Evolutionary conservation across 768 basidiomycete species (phyloP).

Genomic region (Russula emetica): DNA sequence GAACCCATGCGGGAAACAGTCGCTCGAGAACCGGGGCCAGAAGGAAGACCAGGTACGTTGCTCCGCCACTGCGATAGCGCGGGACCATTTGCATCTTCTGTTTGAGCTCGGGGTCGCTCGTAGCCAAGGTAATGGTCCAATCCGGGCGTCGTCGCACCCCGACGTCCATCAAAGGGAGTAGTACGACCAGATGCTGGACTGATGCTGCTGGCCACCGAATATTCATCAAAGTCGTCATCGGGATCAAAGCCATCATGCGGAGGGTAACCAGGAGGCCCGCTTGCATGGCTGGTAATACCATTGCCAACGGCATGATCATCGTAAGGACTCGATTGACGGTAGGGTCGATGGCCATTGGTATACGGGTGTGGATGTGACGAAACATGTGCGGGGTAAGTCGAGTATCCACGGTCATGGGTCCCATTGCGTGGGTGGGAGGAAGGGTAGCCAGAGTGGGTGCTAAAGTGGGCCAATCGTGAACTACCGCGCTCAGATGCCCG

Average conservation of each 20-base stretch:
- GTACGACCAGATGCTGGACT: slow-evolving; percentile 60
- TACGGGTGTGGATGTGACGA: slow-evolving; percentile 30
- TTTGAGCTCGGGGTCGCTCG: slow-evolving; percentile 28
- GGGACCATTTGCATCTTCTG: slow-evolving; percentile 28
- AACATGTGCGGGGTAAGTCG: slow-evolving; percentile 29
- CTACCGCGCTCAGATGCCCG: slow-evolving; percentile 62
- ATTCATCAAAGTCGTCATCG: slow-evolving; percentile 77
- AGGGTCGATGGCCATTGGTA: slow-evolving; percentile 28
- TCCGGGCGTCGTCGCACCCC: slow-evolving; percentile 33
- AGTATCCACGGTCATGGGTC: slow-evolving; percentile 4
- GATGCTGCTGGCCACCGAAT: slow-evolving; percentile 46
- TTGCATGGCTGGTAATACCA: slow-evolving; percentile 35
- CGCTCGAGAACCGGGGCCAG: slow-evolving; percentile 18
- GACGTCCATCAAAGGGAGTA: slow-evolving; percentile 62
- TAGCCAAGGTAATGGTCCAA: slow-evolving; percentile 22
- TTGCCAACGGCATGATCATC: slow-evolving; percentile 24
- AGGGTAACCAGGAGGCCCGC: slow-evolving; percentile 53
- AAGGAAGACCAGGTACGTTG: slow-evolving; percentile 25
- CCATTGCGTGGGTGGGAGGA: slow-evolving; percentile 22
- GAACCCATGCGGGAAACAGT: slow-evolving; percentile 18
- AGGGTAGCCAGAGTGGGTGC: slow-evolving; percentile 47
- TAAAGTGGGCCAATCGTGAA: slow-evolving; percentile 45
- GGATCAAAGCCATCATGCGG: slow-evolving; percentile 67
- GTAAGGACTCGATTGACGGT: slow-evolving; percentile 23
- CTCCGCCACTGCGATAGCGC: slow-evolving; percentile 27